Evolutionary conservation across 805 yeast genomes (phyloP), one percentile per base, ranked within the genome.

Genomic region (Teunomyces pallodes): DNA sequence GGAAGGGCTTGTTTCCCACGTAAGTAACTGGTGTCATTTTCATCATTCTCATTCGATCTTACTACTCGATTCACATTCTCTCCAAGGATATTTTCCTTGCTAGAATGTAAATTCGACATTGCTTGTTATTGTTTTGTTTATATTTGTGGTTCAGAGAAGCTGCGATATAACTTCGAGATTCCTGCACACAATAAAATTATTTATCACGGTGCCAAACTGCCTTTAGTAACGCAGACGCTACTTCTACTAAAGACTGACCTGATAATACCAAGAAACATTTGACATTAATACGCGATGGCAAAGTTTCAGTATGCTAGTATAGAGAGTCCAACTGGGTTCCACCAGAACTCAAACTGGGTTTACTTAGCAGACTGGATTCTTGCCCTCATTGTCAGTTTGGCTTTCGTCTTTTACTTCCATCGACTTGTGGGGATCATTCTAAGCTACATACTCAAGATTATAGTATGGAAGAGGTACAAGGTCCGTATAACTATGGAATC

Each of bases 341-440:
- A 24, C 30, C 41, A 38, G 41, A 38, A 38, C 20, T 38, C 41
- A 13, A 38, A 38, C 41, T 70, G 75, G 96, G 89, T 88, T 17
- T 92, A 91, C 65, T 70, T 91, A 53, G 85, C 83, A 13, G 90
- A 89, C 62, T 90, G 97, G 95, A 67, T 87, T 29, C 69, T 90
- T 49, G 77, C 86, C 2, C 75, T 87, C 28, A 66, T 86, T 12
- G 72, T 87, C 1, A 72, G 84, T 0, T 58, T 88, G 1, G 77
- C 85, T 20, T 75, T 87, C 45, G 67, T 90, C 36, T 91, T 90
- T 70, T 87, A 86, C 67, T 80, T 90, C 67, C 84, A 86, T 56
- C 76, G 97, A 48, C 67, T 84, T 3, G 62, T 85, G 14, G 98
- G 92, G 9, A 73, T 75, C 39, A 12, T 79, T 0, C 24, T 89